These are phyloP conservation scores for Cymbidium sinense DNA, from an alignment of 106 monocot genomes.

Conservation along the genomic window DNA sequence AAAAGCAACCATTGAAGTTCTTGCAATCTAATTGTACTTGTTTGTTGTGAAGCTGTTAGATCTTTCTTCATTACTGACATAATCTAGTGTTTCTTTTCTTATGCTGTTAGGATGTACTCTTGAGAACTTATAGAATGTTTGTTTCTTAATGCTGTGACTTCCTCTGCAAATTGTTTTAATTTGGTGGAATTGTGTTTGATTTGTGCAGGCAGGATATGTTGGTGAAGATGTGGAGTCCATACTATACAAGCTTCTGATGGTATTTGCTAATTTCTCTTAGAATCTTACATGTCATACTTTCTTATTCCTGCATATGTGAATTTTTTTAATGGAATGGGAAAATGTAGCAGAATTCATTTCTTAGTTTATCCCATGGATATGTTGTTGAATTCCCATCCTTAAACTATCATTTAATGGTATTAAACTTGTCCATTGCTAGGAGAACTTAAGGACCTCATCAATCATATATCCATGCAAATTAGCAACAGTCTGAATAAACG, in stretches of 20 bases:
- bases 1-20: neutral
- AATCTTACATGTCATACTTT: neutral
- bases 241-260: slow-evolving; percentile 73
- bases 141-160: neutral
- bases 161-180: slow-evolving; percentile 2
- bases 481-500: neutral
- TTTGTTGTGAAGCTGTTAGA: neutral
- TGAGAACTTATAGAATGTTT: neutral
- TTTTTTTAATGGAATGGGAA: neutral
- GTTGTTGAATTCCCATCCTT: neutral
- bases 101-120: neutral
- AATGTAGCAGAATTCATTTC: neutral
- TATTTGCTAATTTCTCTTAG: slow-evolving; percentile 13
- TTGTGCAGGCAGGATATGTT: slow-evolving; percentile 73
- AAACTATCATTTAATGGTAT: neutral
- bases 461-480: neutral
- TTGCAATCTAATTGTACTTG: neutral
- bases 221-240: slow-evolving; percentile 92
- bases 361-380: neutral
- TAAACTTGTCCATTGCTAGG: neutral
- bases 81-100: neutral
- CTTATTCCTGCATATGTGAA: neutral
- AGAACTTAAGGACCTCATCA: neutral
- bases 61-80: neutral
- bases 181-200: slow-evolving; percentile 1